Base-by-base conservation (phyloP, 1,284 basidiomycete species). In the Binderoboletus segoi region DNA sequence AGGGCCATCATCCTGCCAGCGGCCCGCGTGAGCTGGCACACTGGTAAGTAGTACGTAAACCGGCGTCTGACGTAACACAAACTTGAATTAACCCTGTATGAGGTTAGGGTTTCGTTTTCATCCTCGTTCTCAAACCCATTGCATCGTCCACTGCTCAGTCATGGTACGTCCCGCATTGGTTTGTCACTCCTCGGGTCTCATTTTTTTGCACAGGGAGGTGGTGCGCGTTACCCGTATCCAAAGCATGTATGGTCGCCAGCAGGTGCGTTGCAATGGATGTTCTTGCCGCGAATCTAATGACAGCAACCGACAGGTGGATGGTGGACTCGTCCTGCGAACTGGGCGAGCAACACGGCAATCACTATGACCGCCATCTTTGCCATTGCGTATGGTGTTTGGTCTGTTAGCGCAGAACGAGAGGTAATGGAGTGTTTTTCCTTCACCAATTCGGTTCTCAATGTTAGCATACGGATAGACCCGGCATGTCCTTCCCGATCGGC, bases 271-370 rank as follows among this genome's bases (percentile, higher is more conserved):
- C 30, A 48, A 45, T 49, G 11, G 16, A 41, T 30, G 12, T 28
- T 33, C 43, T 47, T 28, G 13, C 24, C 40, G 28, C 42, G 3
- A 4, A 21, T 50, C 32, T 37, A 33, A 30, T 56, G 47, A 65
- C 48, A 16, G 7, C 33, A 30, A 40, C 18, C 41, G 24, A 54
- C 58, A 89, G 87, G 87, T 75, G 87, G 86, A 62, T 89, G 87
- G 86, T 89, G 87, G 86, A 80, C 80, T 26, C 79, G 85, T 16
- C 87, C 87, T 5, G 78, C 82, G 15, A 88, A 88, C 67, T 89
- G 87, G 86, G 82, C 81, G 49, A 68, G 79, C 21, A 89, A 89
- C 72, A 89, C 87, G 2, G 79, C 80, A 1, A 78, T 89, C 43
- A 77, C 81, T 3, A 80, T 82, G 64, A 73, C 75, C 49, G 86